A percentile compares a stretch with the other conserved stretches of the same genome.
phyloP scores from a whole-genome alignment of 2,329 filamentous ascomycete species.

The Monilinia vaccinii-corymbosi region DNA sequence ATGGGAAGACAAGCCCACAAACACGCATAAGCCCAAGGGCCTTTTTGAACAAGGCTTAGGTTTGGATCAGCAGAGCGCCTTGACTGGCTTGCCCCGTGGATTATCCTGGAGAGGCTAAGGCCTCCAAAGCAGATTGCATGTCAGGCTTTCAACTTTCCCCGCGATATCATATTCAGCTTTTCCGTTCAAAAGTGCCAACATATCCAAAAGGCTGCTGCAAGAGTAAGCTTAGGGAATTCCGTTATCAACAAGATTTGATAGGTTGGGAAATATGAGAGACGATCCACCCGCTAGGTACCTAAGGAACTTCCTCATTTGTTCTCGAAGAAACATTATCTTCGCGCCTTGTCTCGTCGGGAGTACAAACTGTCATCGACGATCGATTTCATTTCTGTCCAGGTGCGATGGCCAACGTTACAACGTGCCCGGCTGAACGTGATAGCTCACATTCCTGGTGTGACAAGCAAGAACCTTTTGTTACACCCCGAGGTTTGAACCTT shows the following conservation, averaged over 20 bases:
- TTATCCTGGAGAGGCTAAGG: neutral
- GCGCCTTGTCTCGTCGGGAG: neutral
- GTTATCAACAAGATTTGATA: slow-evolving; percentile 7
- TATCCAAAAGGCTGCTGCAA: neutral
- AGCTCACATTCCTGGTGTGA: neutral
- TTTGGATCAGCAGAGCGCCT: slow-evolving; percentile 5
- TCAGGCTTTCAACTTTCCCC: slow-evolving; percentile 3
- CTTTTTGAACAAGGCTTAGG: neutral
- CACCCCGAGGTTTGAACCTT: neutral
- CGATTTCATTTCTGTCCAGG: neutral
- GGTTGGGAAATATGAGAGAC: neutral
- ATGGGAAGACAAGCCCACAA: neutral
- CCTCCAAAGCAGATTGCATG: neutral
- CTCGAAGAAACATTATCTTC: slow-evolving; percentile 2
- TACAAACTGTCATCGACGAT: neutral
- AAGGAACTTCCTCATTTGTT: slow-evolving; percentile 4
- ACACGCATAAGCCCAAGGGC: neutral
- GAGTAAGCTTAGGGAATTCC: slow-evolving; percentile 5
- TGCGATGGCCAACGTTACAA: neutral
- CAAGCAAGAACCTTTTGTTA: neutral
- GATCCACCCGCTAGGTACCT: neutral
- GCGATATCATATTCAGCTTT: slow-evolving; percentile 4
- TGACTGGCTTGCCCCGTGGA: neutral
- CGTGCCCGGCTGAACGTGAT: neutral
- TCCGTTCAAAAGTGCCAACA: neutral